Base-by-base conservation (phyloP, 306 rosid genomes). In the Quercus robur region DNA sequence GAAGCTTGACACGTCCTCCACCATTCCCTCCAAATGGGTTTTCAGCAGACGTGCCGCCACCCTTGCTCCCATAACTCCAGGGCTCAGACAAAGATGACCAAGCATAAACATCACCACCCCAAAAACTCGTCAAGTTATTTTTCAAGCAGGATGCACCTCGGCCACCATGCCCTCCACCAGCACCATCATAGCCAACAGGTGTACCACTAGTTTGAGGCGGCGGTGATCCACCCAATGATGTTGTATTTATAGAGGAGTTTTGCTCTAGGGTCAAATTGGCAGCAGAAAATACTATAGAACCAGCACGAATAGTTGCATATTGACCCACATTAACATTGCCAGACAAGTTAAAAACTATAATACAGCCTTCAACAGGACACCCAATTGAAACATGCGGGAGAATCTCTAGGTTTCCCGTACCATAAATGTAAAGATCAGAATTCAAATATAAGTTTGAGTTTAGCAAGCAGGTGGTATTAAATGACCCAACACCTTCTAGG, bases 21-120 rank as follows among this genome's bases (percentile, higher is more conserved):
- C 99, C 99, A 85, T 90, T 90, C 77, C 98, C 99, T 70, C 98
- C 99, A 67, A 77, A 82, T 78, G 84, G 87, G 33, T 70, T 74
- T 81, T 80, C 62, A 74, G 84, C 74, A 77, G 92, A 91, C 78
- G 78, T 85, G 64, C 99, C 88, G 38, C 98, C 90, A 82, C 99
- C 99, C 84, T 93, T 95, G 81, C 99, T 95, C 77, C 99, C 99
- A 15, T 95, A 90, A 81, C 94, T 91, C 98, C 97, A 91, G 21
- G 99, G 99, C 74, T 77, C 73, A 58, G 93, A 85, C 86, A 95
- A 85, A 17, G 94, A 85, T 67, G 99, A 95, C 99, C 99, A 95
- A 73, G 97, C 88, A 90, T 95, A 95, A 76, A 95, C 99, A 91
- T 95, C 99, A 80, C 99, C 99, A 74, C 99, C 99, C 99, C 99